Evolutionary conservation across 306 rosid species (phyloP), one percentile per base, ranked within the genome.

Genomic region (Oxytropis ochrocephala): DNA sequence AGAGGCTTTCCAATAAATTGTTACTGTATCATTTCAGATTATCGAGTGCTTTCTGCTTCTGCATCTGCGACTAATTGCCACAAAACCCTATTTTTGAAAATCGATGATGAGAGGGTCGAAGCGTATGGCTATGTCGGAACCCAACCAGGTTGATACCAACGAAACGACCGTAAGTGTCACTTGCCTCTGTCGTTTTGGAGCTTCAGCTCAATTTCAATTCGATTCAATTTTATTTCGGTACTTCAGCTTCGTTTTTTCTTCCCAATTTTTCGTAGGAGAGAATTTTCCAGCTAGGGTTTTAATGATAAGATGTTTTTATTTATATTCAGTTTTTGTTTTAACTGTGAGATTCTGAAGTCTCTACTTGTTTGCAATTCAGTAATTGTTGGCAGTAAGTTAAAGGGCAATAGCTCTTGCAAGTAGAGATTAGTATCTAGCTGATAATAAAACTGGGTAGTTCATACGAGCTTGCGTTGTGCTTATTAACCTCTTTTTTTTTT

Each of bases 51-150:
- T 24, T 24, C 67, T 21, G 48, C 46, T 38, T 36, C 65, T 32
- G 76, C 69, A 0, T 46, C 47, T 68, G 78, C 52, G 42, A 32
- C 8, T 43, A 14, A 44, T 47, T 29, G 8, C 5, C 38, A 5
- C 19, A 60, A 78, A 75, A 75, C 81, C 86, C 86, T 81, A 78
- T 24, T 75, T 43, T 50, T 68, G 51, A 36, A 58, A 49, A n/a
- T 52, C 70, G 30, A 80, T 88, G 91, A 82, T 89, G 89, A 84
- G 67, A 81, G 99, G 96, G 50, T 69, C 95, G 29, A 95, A 95
- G 63, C 99, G 91, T 73, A 70, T 89, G 14, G 85, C 78, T 33
- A 57, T 74, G 33, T 79, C 97, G 33, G 96, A 91, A 59, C 78
- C 88, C 12, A 83, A 54, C 63, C 75, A 11, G 0, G 1, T 85